phyloP scores from a whole-genome alignment of 371 early-diverging fungal species.

The Furculomyces boomerangus region DNA sequence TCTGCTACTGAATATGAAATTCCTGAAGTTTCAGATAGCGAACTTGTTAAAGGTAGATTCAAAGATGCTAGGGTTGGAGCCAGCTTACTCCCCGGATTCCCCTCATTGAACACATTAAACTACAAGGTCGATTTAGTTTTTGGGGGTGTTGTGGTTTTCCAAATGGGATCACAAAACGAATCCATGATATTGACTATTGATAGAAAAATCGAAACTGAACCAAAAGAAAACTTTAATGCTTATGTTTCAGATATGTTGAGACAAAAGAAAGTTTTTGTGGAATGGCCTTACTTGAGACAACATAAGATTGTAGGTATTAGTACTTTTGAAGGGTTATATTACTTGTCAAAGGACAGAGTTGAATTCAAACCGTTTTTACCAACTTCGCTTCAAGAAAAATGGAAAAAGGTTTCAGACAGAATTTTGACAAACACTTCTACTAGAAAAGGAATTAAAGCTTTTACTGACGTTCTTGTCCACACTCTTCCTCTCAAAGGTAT shows the following conservation, averaged over 20 bases:
- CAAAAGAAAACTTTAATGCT: background rate
- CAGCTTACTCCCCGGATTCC: conserved; percentile 72
- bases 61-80: conserved; percentile 47
- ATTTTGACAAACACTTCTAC: conserved; percentile 22
- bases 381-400: conserved; percentile 25
- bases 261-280: conserved; percentile 33
- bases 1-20: background rate
- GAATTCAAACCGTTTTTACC: conserved; percentile 18
- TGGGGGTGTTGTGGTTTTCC: conserved; percentile 73
- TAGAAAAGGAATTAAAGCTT: conserved; percentile 37
- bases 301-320: conserved; percentile 55
- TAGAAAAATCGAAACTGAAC: conserved; percentile 3
- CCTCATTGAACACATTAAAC: conserved; percentile 60
- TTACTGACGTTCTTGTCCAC: conserved; percentile 44
- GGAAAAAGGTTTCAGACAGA: conserved; percentile 32
- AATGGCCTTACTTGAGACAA: conserved; percentile 79
- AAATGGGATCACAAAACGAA: conserved; percentile 58
- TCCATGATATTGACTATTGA: conserved; percentile 42
- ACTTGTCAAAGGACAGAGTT: background rate
- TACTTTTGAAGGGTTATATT: conserved; percentile 42
- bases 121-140: conserved; percentile 42
- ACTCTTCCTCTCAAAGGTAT: conserved; percentile 49
- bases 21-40: conserved; percentile 1
- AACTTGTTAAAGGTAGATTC: conserved; percentile 41
- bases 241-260: conserved; percentile 28